A percentile compares a stretch with the other conserved stretches of the same genome.
Evolutionary conservation across 495 filamentous ascomycete genomes (phyloP).

Genomic region (Darksidea phi): DNA sequence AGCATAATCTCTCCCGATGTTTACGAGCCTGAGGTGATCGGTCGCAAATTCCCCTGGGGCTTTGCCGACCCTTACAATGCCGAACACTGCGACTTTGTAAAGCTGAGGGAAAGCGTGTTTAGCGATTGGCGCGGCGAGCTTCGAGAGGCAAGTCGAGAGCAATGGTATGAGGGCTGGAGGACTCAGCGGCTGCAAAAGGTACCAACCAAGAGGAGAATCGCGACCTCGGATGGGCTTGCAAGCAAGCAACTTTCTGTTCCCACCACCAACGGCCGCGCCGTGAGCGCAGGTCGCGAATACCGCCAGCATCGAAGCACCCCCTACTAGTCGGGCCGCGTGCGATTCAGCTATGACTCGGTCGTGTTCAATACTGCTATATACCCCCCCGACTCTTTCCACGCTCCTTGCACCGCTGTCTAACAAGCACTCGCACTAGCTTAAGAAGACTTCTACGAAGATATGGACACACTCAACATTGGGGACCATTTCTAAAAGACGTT

Average conservation of each 20-base stretch:
- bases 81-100: conserved; percentile 91
- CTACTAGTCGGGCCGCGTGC: conserved; percentile 4
- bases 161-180: conserved; percentile 97
- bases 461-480: too few species aligned
- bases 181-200: conserved; percentile 59
- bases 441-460: too few species aligned
- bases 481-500: too few species aligned
- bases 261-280: conserved; percentile 17
- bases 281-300: conserved; percentile 20
- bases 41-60: conserved; percentile 91
- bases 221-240: conserved; percentile 21
- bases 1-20: conserved; percentile 92
- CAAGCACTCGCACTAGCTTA: too few species aligned
- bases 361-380: too few species aligned
- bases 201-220: conserved; percentile 13
- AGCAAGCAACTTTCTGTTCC: conserved; percentile 21
- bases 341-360: background rate
- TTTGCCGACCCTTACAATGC: conserved; percentile 89
- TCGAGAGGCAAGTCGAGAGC: conserved; percentile 84
- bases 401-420: too few species aligned
- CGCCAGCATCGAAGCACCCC: conserved; percentile 16
- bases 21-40: conserved; percentile 68
- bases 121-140: conserved; percentile 89
- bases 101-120: conserved; percentile 87
- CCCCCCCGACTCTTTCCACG: too few species aligned